Percentiles rank a stretch among this genome's conserved stretches.
These are phyloP conservation scores for Plenodomus tracheiphilus DNA, from an alignment of 2,329 filamentous ascomycete genomes.

Conservation along the genomic window DNA sequence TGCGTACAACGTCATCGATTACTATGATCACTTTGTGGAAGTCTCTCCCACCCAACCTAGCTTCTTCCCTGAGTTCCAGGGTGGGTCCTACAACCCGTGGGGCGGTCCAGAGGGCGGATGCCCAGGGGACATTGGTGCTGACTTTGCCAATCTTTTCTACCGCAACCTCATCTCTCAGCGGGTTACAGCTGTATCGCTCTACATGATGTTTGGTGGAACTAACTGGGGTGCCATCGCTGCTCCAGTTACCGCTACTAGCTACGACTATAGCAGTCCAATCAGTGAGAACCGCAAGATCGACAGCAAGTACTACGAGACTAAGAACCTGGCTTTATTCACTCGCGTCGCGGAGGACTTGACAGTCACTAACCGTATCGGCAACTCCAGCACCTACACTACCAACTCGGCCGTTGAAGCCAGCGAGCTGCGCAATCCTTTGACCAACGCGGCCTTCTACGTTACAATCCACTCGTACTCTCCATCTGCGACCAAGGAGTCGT, in stretches of 20 bases:
- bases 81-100: slow-evolving; percentile 65
- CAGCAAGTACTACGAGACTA: slow-evolving; percentile 66
- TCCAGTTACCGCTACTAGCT: slow-evolving; percentile 62
- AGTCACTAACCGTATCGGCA: slow-evolving; percentile 55
- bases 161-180: slow-evolving; percentile 63
- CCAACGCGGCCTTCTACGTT: slow-evolving; percentile 62
- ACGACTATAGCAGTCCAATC: slow-evolving; percentile 67
- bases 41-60: slow-evolving; percentile 52
- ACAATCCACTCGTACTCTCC: slow-evolving; percentile 59
- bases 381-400: slow-evolving; percentile 56
- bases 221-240: slow-evolving; percentile 64
- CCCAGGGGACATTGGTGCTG: slow-evolving; percentile 57
- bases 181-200: slow-evolving; percentile 63
- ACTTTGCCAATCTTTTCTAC: slow-evolving; percentile 68
- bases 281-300: slow-evolving; percentile 61
- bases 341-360: slow-evolving; percentile 61
- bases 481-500: slow-evolving; percentile 55
- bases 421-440: slow-evolving; percentile 63
- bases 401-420: slow-evolving; percentile 58
- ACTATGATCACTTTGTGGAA: slow-evolving; percentile 53
- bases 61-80: slow-evolving; percentile 64
- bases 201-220: slow-evolving; percentile 68
- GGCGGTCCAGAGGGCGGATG: slow-evolving; percentile 62
- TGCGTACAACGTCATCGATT: slow-evolving; percentile 56
- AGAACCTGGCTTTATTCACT: slow-evolving; percentile 63